A percentile compares a stretch with the other conserved stretches of the same genome.
Evolutionary conservation across 352 stramenopile species (phyloP).

Genomic region (Thalassiosira exigua): DNA sequence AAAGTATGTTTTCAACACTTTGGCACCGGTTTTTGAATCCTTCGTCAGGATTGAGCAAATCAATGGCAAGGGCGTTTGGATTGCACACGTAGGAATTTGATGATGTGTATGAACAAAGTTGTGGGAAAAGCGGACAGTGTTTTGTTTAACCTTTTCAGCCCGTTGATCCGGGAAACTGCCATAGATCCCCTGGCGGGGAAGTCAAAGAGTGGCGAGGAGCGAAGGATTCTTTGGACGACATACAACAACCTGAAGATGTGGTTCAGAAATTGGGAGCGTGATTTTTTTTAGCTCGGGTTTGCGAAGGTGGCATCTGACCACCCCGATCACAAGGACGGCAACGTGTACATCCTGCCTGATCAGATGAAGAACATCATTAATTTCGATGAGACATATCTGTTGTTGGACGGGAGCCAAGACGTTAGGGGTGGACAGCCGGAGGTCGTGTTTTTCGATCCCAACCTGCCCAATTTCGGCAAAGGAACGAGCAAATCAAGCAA

Average conservation of each 20-base stretch:
- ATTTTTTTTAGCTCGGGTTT: conserved; percentile 25
- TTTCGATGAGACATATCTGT: conserved; percentile 29
- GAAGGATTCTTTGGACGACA: conserved; percentile 30
- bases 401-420: conserved; percentile 12
- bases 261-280: conserved; percentile 26
- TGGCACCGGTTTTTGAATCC: neutral
- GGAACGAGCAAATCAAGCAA: neutral
- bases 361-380: conserved; percentile 23
- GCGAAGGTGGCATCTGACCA: neutral
- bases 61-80: neutral
- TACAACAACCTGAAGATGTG: conserved; percentile 29
- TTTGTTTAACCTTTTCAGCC: neutral
- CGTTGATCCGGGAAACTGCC: neutral
- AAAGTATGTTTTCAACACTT: neutral
- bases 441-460: conserved; percentile 22
- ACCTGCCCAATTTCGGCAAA: conserved; percentile 3
- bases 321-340: no score
- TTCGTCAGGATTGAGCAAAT: neutral
- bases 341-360: conserved; percentile 11
- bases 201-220: conserved; percentile 7
- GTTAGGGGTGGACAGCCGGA: conserved; percentile 9
- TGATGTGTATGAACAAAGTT: neutral
- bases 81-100: neutral
- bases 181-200: neutral
- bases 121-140: neutral